A percentile compares a stretch with the other conserved stretches of the same genome.
Evolutionary conservation across 768 basidiomycete genomes (phyloP).

Genomic region (Tricholoma bakamatsutake): DNA sequence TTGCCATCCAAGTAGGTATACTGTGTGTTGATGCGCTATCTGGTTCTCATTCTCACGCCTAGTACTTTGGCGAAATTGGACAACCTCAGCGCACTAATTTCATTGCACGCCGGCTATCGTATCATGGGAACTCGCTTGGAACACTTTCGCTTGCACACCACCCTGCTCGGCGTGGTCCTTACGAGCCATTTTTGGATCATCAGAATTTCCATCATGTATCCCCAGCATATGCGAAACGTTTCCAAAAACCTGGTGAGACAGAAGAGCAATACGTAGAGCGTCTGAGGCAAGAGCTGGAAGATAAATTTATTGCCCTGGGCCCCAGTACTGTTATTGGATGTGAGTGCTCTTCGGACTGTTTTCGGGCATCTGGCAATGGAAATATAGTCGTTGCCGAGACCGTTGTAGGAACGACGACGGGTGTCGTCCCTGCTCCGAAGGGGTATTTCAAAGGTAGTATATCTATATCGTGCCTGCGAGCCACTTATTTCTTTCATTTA

Average conservation of each 20-base stretch:
- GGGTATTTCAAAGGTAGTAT: conserved; percentile 65
- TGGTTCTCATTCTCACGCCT: not conserved
- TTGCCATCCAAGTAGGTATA: conserved; percentile 60
- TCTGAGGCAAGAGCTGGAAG: conserved; percentile 74
- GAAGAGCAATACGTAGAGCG: conserved; percentile 78
- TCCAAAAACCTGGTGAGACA: conserved; percentile 60
- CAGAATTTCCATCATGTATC: conserved; percentile 79
- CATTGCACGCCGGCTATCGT: conserved; percentile 73
- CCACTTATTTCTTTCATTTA: not conserved
- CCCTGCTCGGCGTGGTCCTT: conserved; percentile 62
- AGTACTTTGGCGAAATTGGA: conserved; percentile 69
- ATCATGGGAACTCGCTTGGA: conserved; percentile 78
- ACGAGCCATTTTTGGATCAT: conserved; percentile 56
- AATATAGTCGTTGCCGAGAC: conserved; percentile 72
- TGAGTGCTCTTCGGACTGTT: conserved; percentile 27
- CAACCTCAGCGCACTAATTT: conserved; percentile 71
- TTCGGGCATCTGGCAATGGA: not conserved
- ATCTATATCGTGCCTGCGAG: not conserved
- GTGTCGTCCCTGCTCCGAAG: conserved; percentile 68
- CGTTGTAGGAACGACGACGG: conserved; percentile 82
- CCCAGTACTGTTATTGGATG: conserved; percentile 80
- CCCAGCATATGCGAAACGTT: conserved; percentile 82
- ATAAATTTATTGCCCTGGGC: conserved; percentile 79
- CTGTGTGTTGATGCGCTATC: not conserved
- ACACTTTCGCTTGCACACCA: conserved; percentile 67